A percentile compares a stretch with the other conserved stretches of the same genome.
phyloP scores from a whole-genome alignment of 140 eudicot genomes.

The Cichorium intybus region DNA sequence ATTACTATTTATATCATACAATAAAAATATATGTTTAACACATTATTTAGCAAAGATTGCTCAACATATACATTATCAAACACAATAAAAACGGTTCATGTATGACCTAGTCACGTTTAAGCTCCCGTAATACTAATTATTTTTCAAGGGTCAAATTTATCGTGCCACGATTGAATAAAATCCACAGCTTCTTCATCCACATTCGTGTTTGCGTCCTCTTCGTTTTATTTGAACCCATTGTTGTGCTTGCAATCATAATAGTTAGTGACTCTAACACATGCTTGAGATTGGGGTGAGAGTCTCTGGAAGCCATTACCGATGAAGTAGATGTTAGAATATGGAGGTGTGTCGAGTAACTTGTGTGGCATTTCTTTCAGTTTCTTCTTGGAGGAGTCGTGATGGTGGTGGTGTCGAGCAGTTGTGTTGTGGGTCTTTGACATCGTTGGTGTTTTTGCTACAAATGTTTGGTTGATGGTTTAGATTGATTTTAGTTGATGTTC shows the following conservation, averaged over 20 bases:
- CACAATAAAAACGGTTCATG: not conserved
- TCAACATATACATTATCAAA: not conserved
- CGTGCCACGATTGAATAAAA: constrained; percentile 34
- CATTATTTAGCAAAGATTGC: not conserved
- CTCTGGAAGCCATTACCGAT: constrained; percentile 5
- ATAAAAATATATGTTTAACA: not conserved
- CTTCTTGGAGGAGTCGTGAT: constrained; percentile 1
- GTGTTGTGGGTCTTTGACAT: constrained; percentile 8
- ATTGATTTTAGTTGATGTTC: not conserved
- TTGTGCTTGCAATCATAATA: not conserved
- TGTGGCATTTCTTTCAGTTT: constrained; percentile 2
- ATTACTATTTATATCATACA: constrained; percentile 3
- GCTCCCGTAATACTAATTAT: constrained; percentile 4
- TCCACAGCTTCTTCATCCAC: constrained; percentile 40
- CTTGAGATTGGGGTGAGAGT: not conserved
- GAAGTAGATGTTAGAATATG: constrained; percentile 24
- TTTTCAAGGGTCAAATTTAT: constrained; percentile 24
- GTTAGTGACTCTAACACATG: not conserved
- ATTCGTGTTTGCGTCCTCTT: constrained; percentile 10
- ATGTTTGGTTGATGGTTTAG: not conserved
- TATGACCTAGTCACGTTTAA: not conserved
- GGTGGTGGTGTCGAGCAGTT: not conserved
- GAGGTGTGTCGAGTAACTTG: constrained; percentile 21
- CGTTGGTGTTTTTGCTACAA: not conserved
- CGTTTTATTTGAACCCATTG: not conserved